Conservation (phyloP, 306 rosid species). For the Prinsepia uniflora region DNA sequence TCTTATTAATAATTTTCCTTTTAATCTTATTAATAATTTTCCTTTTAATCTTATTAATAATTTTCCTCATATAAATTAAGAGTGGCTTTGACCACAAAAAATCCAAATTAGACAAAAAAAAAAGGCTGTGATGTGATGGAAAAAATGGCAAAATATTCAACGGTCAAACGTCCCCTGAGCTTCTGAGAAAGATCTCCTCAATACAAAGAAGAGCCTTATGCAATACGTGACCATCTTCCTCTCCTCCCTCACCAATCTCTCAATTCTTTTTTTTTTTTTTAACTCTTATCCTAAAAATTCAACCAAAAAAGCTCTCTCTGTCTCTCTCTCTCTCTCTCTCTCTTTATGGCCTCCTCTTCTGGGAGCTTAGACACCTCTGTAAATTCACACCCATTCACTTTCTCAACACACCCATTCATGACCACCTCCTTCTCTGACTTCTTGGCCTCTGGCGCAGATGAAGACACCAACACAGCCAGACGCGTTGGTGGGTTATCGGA, state of each 20-base stretch:
- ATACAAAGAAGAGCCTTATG: slow-evolving; percentile 21
- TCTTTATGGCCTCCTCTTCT: slow-evolving; percentile 42
- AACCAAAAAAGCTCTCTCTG: slow-evolving; percentile 4
- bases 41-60: too few species aligned
- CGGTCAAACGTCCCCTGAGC: slow-evolving; percentile 45
- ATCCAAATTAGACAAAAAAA: neutral
- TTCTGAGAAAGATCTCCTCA: slow-evolving; percentile 49
- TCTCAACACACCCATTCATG: slow-evolving; percentile 68
- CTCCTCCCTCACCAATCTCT: neutral
- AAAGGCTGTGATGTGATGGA: neutral
- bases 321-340: neutral
- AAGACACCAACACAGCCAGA: neutral
- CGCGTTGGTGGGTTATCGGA: slow-evolving; percentile 40
- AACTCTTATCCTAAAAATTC: slow-evolving; percentile 3
- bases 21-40: too few species aligned
- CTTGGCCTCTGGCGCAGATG: slow-evolving; percentile 40
- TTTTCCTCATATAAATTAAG: too few species aligned
- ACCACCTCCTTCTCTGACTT: slow-evolving; percentile 73
- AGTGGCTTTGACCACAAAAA: slow-evolving; percentile 42
- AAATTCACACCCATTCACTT: slow-evolving; percentile 49
- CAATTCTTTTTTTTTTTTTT: too few species aligned
- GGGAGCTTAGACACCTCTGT: slow-evolving; percentile 69
- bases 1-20: too few species aligned
- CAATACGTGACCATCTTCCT: slow-evolving; percentile 44
- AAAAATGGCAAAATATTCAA: slow-evolving; percentile 23